phyloP scores from a whole-genome alignment of 257 asterid genomes.

The Voacanga thouarsii region DNA sequence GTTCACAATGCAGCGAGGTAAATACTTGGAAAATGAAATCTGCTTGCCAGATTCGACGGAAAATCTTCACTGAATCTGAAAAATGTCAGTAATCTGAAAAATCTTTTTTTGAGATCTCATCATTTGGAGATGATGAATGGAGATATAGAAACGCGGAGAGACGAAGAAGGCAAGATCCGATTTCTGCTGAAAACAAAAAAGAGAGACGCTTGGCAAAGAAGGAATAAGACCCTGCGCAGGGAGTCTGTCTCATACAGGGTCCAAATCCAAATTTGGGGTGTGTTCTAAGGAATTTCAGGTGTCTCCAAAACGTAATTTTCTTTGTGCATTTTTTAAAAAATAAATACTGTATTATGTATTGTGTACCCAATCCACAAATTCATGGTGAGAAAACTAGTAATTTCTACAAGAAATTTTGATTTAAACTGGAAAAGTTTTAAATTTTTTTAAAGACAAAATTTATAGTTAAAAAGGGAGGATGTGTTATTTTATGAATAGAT shows the following conservation, averaged over 20 bases:
- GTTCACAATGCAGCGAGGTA: conserved; percentile 5
- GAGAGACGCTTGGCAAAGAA: conserved; percentile 5
- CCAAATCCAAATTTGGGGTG: not conserved
- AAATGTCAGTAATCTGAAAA: conserved; percentile 1
- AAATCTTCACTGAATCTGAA: conserved; percentile 6
- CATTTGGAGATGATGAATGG: not conserved
- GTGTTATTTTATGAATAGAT: too few species aligned
- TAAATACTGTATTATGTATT: too few species aligned
- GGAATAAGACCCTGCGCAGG: not conserved
- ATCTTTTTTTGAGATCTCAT: not conserved
- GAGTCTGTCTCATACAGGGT: not conserved
- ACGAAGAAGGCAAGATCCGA: conserved; percentile 21
- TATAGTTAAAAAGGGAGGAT: too few species aligned
- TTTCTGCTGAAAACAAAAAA: conserved; percentile 1
- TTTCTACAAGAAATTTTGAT: too few species aligned
- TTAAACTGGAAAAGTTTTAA: too few species aligned
- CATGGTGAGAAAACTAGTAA: too few species aligned
- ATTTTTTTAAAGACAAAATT: too few species aligned
- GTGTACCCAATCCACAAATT: too few species aligned
- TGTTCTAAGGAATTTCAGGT: conserved; percentile 9
- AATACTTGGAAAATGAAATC: not conserved
- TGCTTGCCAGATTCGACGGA: conserved; percentile 10
- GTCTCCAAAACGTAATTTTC: not conserved
- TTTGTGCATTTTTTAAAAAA: not conserved
- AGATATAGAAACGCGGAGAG: not conserved